phyloP scores from a whole-genome alignment of 2,329 filamentous ascomycete species.

The Xylaria hypoxylon region DNA sequence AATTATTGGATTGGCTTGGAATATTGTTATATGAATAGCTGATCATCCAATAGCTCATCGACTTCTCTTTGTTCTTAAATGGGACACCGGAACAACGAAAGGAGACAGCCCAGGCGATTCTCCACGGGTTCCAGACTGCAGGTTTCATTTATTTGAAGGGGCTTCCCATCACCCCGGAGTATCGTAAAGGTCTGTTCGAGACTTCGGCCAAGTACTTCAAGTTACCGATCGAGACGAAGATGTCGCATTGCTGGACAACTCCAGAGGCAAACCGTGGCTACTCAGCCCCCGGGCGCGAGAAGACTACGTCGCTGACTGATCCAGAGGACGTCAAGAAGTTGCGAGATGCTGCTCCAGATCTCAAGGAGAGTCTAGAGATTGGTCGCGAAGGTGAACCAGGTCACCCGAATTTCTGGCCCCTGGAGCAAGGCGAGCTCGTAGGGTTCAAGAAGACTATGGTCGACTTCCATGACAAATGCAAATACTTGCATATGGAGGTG shows the following conservation, averaged over 20 bases:
- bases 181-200: slow-evolving; percentile 71
- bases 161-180: slow-evolving; percentile 73
- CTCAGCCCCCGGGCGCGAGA: slow-evolving; percentile 76
- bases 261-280: slow-evolving; percentile 81
- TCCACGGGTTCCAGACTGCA: slow-evolving; percentile 83
- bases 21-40: slow-evolving; percentile 29
- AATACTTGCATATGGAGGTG: slow-evolving; percentile 77
- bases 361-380: slow-evolving; percentile 75
- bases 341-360: slow-evolving; percentile 69
- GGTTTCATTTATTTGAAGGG: slow-evolving; percentile 92
- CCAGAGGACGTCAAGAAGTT: slow-evolving; percentile 67
- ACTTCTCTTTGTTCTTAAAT: slow-evolving; percentile 79
- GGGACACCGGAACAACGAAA: slow-evolving; percentile 71
- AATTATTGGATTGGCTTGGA: not conserved
- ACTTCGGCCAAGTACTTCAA: slow-evolving; percentile 78
- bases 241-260: slow-evolving; percentile 76
- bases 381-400: slow-evolving; percentile 69
- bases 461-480: slow-evolving; percentile 79
- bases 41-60: slow-evolving; percentile 70
- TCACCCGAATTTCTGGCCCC: slow-evolving; percentile 82
- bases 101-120: slow-evolving; percentile 76
- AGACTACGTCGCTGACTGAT: slow-evolving; percentile 70
- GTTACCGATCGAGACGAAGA: slow-evolving; percentile 71
- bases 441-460: slow-evolving; percentile 80
- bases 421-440: slow-evolving; percentile 61